These are phyloP conservation scores for Trichoderma koningiopsis DNA, from an alignment of 2,329 filamentous ascomycete species.

Conservation along the genomic window DNA sequence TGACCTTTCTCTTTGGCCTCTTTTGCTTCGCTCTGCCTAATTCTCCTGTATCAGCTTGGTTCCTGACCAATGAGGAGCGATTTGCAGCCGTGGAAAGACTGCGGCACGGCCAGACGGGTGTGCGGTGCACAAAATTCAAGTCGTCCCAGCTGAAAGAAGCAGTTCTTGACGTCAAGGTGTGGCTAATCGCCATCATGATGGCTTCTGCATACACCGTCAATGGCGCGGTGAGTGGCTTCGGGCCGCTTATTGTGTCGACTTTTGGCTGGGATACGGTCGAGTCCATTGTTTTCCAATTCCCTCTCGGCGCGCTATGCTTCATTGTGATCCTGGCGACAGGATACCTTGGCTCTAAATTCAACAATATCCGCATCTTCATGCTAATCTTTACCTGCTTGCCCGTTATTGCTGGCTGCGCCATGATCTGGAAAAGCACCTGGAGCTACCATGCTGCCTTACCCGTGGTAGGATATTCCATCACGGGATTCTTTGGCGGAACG, in stretches of 20 bases:
- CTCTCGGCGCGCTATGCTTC: slow-evolving; percentile 69
- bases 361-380: slow-evolving; percentile 66
- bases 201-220: slow-evolving; percentile 71
- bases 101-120: slow-evolving; percentile 63
- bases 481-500: slow-evolving; percentile 72
- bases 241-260: slow-evolving; percentile 70
- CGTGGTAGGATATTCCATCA: slow-evolving; percentile 71
- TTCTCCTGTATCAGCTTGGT: slow-evolving; percentile 69
- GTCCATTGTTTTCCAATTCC: slow-evolving; percentile 74
- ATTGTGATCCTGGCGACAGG: slow-evolving; percentile 68
- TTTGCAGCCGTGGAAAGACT: slow-evolving; percentile 66
- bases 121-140: slow-evolving; percentile 64
- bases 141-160: slow-evolving; percentile 59
- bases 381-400: slow-evolving; percentile 69
- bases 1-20: slow-evolving; percentile 66
- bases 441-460: slow-evolving; percentile 64
- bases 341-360: slow-evolving; percentile 60
- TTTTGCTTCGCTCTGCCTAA: slow-evolving; percentile 68
- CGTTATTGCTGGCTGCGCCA: slow-evolving; percentile 71
- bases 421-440: slow-evolving; percentile 74
- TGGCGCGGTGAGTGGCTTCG: slow-evolving; percentile 70
- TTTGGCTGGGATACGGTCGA: slow-evolving; percentile 67
- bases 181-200: slow-evolving; percentile 68
- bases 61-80: slow-evolving; percentile 63
- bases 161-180: slow-evolving; percentile 61